These are phyloP conservation scores for Auriscalpium orientale DNA, from an alignment of 768 basidiomycete genomes.

Conservation along the genomic window DNA sequence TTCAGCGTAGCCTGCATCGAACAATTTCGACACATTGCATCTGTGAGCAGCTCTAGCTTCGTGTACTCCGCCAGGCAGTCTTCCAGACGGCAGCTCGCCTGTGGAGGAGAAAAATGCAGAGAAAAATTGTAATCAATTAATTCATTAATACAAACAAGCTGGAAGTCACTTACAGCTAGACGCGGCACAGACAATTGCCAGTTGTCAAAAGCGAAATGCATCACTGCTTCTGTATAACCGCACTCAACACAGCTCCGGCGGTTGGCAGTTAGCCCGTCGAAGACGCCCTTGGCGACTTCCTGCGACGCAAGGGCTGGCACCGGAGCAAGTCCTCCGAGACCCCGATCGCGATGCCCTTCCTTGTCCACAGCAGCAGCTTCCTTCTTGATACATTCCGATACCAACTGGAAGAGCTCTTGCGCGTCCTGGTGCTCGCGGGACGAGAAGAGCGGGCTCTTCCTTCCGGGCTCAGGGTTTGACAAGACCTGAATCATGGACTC, in stretches of 20 bases:
- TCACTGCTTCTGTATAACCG: slow-evolving; percentile 90
- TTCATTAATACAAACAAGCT: neutral
- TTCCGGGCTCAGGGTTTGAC: slow-evolving; percentile 43
- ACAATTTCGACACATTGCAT: slow-evolving; percentile 90
- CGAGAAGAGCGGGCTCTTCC: slow-evolving; percentile 60
- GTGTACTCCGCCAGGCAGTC: slow-evolving; percentile 88
- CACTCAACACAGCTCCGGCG: slow-evolving; percentile 81
- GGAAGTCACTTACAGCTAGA: slow-evolving; percentile 39
- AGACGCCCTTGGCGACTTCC: slow-evolving; percentile 61
- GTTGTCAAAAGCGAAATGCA: slow-evolving; percentile 85
- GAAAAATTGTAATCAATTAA: slow-evolving; percentile 1
- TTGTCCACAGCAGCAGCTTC: slow-evolving; percentile 69
- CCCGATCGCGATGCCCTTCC: slow-evolving; percentile 64
- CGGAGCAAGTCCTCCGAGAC: slow-evolving; percentile 50
- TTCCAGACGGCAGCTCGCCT: slow-evolving; percentile 66
- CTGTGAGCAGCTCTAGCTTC: slow-evolving; percentile 77
- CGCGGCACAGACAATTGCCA: slow-evolving; percentile 74
- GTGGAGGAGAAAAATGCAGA: slow-evolving; percentile 9
- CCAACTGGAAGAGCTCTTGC: slow-evolving; percentile 92
- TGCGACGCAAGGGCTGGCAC: slow-evolving; percentile 12
- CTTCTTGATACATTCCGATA: slow-evolving; percentile 84
- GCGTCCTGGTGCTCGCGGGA: slow-evolving; percentile 97
- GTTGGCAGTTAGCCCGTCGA: slow-evolving; percentile 88
- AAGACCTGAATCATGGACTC: slow-evolving; percentile 65
- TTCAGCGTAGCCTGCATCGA: slow-evolving; percentile 72